Conservation (phyloP, 2,329 filamentous ascomycete genomes). For the Leptographium lundbergii region DNA sequence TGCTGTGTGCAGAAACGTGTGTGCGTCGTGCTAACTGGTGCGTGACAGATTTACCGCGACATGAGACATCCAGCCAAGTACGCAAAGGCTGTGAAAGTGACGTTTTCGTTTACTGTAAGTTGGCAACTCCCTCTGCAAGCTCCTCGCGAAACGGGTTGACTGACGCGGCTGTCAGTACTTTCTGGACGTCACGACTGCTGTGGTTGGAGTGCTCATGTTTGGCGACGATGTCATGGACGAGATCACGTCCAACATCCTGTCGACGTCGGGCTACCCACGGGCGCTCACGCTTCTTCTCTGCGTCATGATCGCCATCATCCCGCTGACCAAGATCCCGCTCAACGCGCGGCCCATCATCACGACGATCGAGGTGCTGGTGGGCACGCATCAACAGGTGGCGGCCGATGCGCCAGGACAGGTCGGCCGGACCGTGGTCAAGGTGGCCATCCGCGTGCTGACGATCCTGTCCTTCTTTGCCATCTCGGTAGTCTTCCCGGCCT, state of each 20-base stretch:
- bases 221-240: slow-evolving; percentile 79
- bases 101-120: slow-evolving; percentile 21
- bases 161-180: slow-evolving; percentile 40
- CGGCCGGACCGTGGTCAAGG: slow-evolving; percentile 45
- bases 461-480: slow-evolving; percentile 64
- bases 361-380: slow-evolving; percentile 69
- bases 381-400: slow-evolving; percentile 45
- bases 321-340: slow-evolving; percentile 86
- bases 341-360: slow-evolving; percentile 80
- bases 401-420: slow-evolving; percentile 38
- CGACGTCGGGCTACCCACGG: slow-evolving; percentile 59
- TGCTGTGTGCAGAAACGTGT: not conserved
- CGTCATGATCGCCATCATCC: slow-evolving; percentile 81
- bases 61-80: slow-evolving; percentile 74
- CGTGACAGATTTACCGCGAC: slow-evolving; percentile 41
- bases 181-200: slow-evolving; percentile 69
- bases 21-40: not conserved
- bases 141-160: not conserved
- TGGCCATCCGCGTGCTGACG: slow-evolving; percentile 50
- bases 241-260: slow-evolving; percentile 81
- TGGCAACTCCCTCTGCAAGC: not conserved
- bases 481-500: slow-evolving; percentile 57
- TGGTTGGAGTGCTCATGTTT: slow-evolving; percentile 87
- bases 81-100: slow-evolving; percentile 23
- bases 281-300: slow-evolving; percentile 68